Conservation (phyloP, 2,329 filamentous ascomycete genomes). For the Magnaporthiopsis incrustans region DNA sequence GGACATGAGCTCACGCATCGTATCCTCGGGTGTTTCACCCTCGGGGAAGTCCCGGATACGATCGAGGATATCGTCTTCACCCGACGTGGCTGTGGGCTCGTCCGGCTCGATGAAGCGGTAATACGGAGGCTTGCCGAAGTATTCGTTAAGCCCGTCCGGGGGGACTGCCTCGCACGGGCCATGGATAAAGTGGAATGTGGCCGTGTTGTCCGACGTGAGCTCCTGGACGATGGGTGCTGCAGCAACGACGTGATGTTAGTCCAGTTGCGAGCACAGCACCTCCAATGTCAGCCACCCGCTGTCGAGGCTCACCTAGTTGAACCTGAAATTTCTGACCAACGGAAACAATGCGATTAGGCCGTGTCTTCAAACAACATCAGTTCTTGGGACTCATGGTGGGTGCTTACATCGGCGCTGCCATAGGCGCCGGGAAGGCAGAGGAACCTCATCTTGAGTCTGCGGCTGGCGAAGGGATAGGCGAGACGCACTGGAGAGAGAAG, state of each 20-base stretch:
- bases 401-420: conserved; percentile 44
- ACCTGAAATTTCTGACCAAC: conserved; percentile 44
- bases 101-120: conserved; percentile 47
- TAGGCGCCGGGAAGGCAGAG: conserved; percentile 51
- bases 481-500: not conserved
- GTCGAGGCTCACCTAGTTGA: conserved; percentile 34
- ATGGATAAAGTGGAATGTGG: conserved; percentile 43
- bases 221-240: conserved; percentile 41
- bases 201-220: conserved; percentile 34
- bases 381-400: not conserved
- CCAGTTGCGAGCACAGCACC: not conserved
- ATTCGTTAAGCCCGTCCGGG: conserved; percentile 46
- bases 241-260: not conserved
- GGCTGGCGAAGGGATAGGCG: not conserved
- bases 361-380: conserved; percentile 9
- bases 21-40: conserved; percentile 44
- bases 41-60: conserved; percentile 47
- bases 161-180: conserved; percentile 41
- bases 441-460: conserved; percentile 38
- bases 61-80: conserved; percentile 37
- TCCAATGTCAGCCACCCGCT: not conserved
- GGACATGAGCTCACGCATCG: conserved; percentile 40
- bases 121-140: conserved; percentile 47
- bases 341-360: conserved; percentile 10
- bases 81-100: conserved; percentile 32